These are phyloP conservation scores for Mycotypha africana DNA, from an alignment of 371 early-diverging fungal species.

Conservation along the genomic window DNA sequence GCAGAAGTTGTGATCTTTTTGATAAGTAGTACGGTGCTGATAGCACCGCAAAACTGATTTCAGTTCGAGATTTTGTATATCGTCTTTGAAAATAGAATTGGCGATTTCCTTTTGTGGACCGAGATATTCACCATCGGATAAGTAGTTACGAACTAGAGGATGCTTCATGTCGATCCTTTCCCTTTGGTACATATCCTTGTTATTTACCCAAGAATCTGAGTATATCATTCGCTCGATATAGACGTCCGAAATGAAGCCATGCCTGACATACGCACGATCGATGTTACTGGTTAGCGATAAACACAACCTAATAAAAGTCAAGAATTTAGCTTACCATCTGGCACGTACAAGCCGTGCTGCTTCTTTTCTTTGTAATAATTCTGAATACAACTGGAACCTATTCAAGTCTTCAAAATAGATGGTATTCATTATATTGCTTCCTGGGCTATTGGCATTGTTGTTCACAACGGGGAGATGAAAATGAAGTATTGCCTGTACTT, in stretches of 20 bases:
- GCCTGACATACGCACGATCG: not conserved
- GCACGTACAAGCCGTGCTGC: slow-evolving; percentile 7
- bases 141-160: not conserved
- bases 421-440: not conserved
- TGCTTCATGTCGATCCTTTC: not conserved
- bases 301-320: too few species aligned
- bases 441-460: too few species aligned
- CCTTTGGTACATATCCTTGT: not conserved
- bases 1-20: not conserved
- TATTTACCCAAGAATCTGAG: slow-evolving; percentile 5
- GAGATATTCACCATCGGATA: not conserved
- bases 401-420: slow-evolving; percentile 13
- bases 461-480: slow-evolving; percentile 8
- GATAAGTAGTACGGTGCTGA: slow-evolving; percentile 10
- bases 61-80: slow-evolving; percentile 5
- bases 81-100: not conserved
- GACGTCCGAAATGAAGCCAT: not conserved
- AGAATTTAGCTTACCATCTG: slow-evolving; percentile 9
- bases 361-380: slow-evolving; percentile 12
- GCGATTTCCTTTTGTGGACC: not conserved
- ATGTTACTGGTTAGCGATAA: too few species aligned
- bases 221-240: slow-evolving; percentile 6
- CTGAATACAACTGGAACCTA: slow-evolving; percentile 8
- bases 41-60: slow-evolving; percentile 5
- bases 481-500: slow-evolving; percentile 12